These are phyloP conservation scores for Murraya paniculata DNA, from an alignment of 345 rosid genomes.

Conservation along the genomic window DNA sequence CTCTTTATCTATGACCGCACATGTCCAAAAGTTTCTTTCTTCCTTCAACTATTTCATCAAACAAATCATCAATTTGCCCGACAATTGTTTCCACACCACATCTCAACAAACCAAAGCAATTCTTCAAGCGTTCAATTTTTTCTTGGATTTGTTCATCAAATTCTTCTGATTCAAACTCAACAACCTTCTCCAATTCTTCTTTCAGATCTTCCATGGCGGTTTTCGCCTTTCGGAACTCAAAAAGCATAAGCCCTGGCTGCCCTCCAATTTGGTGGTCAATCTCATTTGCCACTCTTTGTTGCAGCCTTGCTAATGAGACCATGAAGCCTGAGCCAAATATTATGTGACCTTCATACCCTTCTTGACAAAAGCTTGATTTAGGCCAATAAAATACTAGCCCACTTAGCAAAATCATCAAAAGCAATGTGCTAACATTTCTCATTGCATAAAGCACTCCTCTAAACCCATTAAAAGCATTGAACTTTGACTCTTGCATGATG, in stretches of 20 bases:
- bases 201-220: conserved; percentile 63
- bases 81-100: conserved; percentile 63
- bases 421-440: conserved; percentile 64
- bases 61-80: conserved; percentile 82
- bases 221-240: conserved; percentile 58
- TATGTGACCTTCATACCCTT: conserved; percentile 20
- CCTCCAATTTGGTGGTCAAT: conserved; percentile 39
- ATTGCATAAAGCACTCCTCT: conserved; percentile 78
- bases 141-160: conserved; percentile 31
- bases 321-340: conserved; percentile 46
- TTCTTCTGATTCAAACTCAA: conserved; percentile 20
- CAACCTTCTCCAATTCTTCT: conserved; percentile 47
- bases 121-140: conserved; percentile 50
- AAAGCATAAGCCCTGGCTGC: conserved; percentile 45
- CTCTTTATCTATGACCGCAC: conserved; percentile 61
- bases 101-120: conserved; percentile 59
- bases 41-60: conserved; percentile 88
- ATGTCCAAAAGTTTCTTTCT: conserved; percentile 76
- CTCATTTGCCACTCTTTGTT: conserved; percentile 53
- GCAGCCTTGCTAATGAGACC: conserved; percentile 54
- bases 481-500: conserved; percentile 34
- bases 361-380: conserved; percentile 28
- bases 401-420: conserved; percentile 50
- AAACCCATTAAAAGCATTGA: conserved; percentile 72
- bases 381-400: conserved; percentile 65